A percentile compares a stretch with the other conserved stretches of the same genome.
Conservation (phyloP, 176 grass and related monocot genomes). For the Microstegium vimineum region DNA sequence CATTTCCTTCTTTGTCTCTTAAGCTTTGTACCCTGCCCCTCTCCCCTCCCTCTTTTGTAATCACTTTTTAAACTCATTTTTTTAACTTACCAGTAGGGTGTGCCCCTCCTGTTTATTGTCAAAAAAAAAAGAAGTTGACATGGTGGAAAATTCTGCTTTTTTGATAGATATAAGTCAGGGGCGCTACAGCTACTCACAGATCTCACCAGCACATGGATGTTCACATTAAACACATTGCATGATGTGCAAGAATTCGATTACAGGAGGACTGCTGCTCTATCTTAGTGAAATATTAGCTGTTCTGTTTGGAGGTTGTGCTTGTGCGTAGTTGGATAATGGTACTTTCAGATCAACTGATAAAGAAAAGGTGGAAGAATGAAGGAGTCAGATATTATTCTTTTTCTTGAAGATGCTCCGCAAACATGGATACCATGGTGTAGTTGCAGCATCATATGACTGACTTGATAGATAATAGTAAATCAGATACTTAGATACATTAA, state of each 20-base stretch:
- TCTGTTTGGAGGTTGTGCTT: conserved; percentile 4
- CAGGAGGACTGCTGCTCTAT: background rate
- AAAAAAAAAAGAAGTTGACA: conserved; percentile 4
- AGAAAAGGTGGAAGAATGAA: background rate
- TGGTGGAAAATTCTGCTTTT: background rate
- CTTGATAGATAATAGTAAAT: background rate
- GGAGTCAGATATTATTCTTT: background rate
- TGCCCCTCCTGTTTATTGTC: too few species aligned
- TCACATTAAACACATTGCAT: conserved; percentile 22
- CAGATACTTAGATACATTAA: background rate
- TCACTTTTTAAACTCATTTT: too few species aligned
- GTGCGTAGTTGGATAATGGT: background rate
- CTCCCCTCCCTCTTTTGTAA: too few species aligned
- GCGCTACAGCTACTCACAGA: conserved; percentile 22
- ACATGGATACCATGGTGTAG: background rate
- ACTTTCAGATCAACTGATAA: conserved; percentile 10
- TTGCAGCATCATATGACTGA: background rate
- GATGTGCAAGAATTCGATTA: conserved; percentile 6
- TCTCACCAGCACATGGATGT: conserved; percentile 11
- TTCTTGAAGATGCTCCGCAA: background rate
- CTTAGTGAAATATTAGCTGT: conserved; percentile 18
- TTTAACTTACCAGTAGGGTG: too few species aligned
- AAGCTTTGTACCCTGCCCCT: too few species aligned
- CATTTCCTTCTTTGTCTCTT: too few species aligned
- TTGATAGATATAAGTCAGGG: background rate